Evolutionary conservation across 2,329 filamentous ascomycete species (phyloP).

Genomic region (Xylogone sp.): DNA sequence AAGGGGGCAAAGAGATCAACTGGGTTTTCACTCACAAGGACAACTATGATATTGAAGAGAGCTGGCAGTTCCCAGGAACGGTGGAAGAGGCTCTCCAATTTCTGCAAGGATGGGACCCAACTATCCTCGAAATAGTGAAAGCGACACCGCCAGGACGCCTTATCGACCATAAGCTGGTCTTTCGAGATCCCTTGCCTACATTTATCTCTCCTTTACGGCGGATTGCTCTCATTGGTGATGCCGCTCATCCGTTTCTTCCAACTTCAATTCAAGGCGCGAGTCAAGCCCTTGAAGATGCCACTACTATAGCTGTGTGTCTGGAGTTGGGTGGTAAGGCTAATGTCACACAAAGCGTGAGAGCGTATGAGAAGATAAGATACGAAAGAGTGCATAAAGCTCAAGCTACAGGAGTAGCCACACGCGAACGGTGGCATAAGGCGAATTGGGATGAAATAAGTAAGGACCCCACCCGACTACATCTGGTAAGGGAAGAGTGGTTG

Average conservation of each 20-base stretch:
- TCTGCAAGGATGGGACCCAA: conserved; percentile 19
- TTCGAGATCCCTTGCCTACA: conserved; percentile 23
- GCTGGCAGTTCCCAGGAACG: conserved; percentile 30
- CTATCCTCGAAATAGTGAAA: conserved; percentile 19
- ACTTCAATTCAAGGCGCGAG: conserved; percentile 34
- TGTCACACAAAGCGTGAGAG: conserved; percentile 10
- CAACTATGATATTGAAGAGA: conserved; percentile 38
- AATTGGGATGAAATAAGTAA: conserved; percentile 17
- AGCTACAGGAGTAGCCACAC: conserved; percentile 18
- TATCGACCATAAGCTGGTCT: conserved; percentile 28
- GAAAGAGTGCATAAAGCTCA: conserved; percentile 18
- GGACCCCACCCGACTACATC: conserved; percentile 14
- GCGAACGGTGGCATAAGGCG: conserved; percentile 20
- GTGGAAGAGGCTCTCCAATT: conserved; percentile 12
- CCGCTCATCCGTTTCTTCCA: conserved; percentile 35
- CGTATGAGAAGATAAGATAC: conserved; percentile 17
- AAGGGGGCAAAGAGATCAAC: conserved; percentile 47
- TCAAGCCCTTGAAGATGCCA: conserved; percentile 35
- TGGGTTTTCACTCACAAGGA: conserved; percentile 52
- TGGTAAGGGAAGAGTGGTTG: conserved; percentile 17
- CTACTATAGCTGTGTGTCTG: conserved; percentile 31
- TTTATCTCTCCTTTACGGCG: conserved; percentile 27
- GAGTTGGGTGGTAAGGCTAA: conserved; percentile 16
- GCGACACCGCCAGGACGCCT: conserved; percentile 19
- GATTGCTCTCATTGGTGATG: conserved; percentile 33